Base-by-base conservation (phyloP, 2,329 filamentous ascomycete genomes). In the Pseudopithomyces chartarum region DNA sequence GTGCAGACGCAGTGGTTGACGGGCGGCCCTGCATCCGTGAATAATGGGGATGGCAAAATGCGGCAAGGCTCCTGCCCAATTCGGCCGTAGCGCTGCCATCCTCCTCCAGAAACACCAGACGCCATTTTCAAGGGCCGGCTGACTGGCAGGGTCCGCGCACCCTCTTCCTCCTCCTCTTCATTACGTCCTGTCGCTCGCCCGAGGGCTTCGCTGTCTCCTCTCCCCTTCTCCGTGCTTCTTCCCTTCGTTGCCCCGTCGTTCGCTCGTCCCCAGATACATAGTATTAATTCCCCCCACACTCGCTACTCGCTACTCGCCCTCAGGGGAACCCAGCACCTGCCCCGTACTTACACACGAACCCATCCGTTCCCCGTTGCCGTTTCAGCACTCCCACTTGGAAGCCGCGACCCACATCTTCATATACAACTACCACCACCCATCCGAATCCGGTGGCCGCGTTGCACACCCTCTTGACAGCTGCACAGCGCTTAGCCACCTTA, bases 401-500 rank as follows among this genome's bases (percentile, higher is more conserved):
- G 26, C 23, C 36, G n/a, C 11, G 22, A 23, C 48, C 36, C 26
- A 51, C 19, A 38, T 12, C 36, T 22, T 22, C 26, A 42, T 23
- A 22, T 29, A n/a, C 38, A 10, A 26, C 17, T 29, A n/a, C 38
- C 5, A 15, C 11, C 23, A 11, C 48, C 11, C 6, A 29, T 54
- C 36, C 53, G 47, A 38, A 22, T 44, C 47, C 38, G 17, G 33
- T 32, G 40, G 36, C 17, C 49, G 39, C 38, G 23, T 32, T 12
- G 33, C 44, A 48, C 57, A n/a, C 13, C 29, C 8, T 29, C 53
- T 63, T 65, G 70, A 70, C 65, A 68, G 64, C 67, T 68, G 65
- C 60, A 67, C 63, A 55, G 57, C 66, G 46, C 62, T 62, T 64
- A 61, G 67, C 64, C 63, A 51, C 71, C 64, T 71, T 69, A 67